A percentile compares a stretch with the other conserved stretches of the same genome.
phyloP scores from a whole-genome alignment of 805 yeast genomes.

The Hanseniaspora taiwanica region DNA sequence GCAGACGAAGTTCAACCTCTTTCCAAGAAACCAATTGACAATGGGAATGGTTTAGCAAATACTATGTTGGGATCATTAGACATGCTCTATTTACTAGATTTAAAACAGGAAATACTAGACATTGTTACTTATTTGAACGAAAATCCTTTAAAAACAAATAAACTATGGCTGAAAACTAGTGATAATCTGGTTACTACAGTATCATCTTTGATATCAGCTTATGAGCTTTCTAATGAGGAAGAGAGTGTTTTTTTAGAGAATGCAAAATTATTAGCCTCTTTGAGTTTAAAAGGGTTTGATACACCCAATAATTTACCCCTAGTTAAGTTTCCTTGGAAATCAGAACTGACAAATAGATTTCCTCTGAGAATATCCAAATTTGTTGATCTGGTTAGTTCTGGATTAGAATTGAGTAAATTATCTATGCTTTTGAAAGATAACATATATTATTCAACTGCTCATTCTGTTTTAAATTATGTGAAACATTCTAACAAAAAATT shows the following conservation, averaged over 20 bases:
- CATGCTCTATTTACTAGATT: conserved; percentile 34
- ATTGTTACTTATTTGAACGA: conserved; percentile 26
- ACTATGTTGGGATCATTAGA: conserved; percentile 40
- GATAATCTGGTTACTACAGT: conserved; percentile 39
- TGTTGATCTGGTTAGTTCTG: conserved; percentile 37
- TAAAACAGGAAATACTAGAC: conserved; percentile 26
- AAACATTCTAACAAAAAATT: conserved; percentile 23
- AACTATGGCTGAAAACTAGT: conserved; percentile 33
- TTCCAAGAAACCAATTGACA: conserved; percentile 21
- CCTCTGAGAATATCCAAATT: conserved; percentile 25
- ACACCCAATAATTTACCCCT: conserved; percentile 46
- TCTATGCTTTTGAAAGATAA: conserved; percentile 37
- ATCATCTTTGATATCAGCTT: conserved; percentile 41
- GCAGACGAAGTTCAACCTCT: conserved; percentile 34
- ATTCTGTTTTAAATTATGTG: conserved; percentile 29
- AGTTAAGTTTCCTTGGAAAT: conserved; percentile 31
- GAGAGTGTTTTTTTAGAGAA: conserved; percentile 23
- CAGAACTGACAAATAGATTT: conserved; percentile 24
- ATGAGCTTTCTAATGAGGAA: conserved; percentile 31
- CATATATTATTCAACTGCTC: conserved; percentile 37
- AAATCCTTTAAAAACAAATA: conserved; percentile 27
- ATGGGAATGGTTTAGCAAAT: conserved; percentile 39
- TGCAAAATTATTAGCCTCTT: conserved; percentile 35
- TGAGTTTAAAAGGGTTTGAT: conserved; percentile 41
- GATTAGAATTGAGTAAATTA: conserved; percentile 39